Evolutionary conservation across 805 yeast species (phyloP).

Genomic region (Hanseniaspora opuntiae): DNA sequence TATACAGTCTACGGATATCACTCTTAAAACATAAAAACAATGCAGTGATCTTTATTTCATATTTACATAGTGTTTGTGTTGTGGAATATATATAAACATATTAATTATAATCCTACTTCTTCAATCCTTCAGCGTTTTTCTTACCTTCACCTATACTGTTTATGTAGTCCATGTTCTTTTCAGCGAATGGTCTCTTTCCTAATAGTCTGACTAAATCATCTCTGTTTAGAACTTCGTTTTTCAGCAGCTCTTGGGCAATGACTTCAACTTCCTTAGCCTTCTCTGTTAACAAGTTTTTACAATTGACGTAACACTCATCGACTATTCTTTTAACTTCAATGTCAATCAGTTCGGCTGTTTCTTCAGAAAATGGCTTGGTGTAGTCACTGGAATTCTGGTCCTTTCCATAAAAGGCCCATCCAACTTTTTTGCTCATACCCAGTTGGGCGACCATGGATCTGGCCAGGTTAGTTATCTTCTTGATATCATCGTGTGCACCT

Average conservation of each 20-base stretch:
- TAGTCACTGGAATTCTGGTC: conserved; percentile 39
- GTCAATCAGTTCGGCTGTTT: conserved; percentile 71
- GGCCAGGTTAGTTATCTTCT: conserved; percentile 80
- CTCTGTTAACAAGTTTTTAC: conserved; percentile 54
- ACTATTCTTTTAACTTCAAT: conserved; percentile 70
- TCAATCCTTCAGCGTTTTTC: conserved; percentile 9
- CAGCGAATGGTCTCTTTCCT: conserved; percentile 88
- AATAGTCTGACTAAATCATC: conserved; percentile 81
- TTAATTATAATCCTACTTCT: background rate
- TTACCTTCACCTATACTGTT: conserved; percentile 46
- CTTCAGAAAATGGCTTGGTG: conserved; percentile 81
- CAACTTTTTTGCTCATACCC: conserved; percentile 78
- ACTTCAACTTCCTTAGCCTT: conserved; percentile 61
- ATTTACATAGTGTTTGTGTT: too few relatives aligned
- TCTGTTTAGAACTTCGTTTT: conserved; percentile 81
- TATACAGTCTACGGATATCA: too few relatives aligned
- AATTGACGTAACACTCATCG: conserved; percentile 57
- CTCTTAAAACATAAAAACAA: background rate
- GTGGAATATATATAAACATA: too few relatives aligned
- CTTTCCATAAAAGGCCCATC: conserved; percentile 45
- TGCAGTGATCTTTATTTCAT: background rate
- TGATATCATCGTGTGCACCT: conserved; percentile 88
- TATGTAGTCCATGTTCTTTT: conserved; percentile 70
- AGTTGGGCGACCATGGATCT: conserved; percentile 74
- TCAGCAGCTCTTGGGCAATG: conserved; percentile 75